phyloP scores from a whole-genome alignment of 164 flowering plant genomes.

The Magnolia officinalis region DNA sequence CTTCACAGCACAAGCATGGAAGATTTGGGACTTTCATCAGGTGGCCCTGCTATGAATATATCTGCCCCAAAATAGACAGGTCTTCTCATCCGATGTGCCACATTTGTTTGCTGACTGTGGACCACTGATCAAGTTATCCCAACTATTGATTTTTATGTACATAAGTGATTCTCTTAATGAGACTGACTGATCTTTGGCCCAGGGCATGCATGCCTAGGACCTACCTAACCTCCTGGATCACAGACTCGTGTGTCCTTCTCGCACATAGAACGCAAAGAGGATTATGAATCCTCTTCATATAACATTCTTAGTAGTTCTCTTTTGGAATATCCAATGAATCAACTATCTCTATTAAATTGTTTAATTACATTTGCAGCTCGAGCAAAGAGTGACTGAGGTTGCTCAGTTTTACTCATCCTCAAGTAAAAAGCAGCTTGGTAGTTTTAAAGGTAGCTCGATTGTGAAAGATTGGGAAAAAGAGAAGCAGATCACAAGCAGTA shows the following conservation, averaged over 20 bases:
- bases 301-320: neutral
- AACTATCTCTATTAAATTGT: neutral
- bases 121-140: no score
- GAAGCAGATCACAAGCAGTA: conserved; percentile 33
- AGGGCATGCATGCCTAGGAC: no score
- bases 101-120: neutral
- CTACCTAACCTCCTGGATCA: no score
- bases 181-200: neutral
- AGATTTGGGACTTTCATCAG: no score
- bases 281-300: neutral
- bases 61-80: neutral
- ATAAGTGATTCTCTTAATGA: neutral
- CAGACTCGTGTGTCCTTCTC: no score
- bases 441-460: conserved; percentile 45
- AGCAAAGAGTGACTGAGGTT: conserved; percentile 59
- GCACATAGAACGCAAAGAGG: neutral
- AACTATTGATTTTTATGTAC: no score
- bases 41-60: no score
- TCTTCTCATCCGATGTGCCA: neutral
- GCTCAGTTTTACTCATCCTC: conserved; percentile 53
- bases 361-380: conserved; percentile 50
- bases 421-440: conserved; percentile 43
- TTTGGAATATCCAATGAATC: neutral
- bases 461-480: conserved; percentile 66
- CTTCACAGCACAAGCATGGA: no score